Conservation (phyloP, 163 green algal species). For the Coccomyxa subellipsoidea region DNA sequence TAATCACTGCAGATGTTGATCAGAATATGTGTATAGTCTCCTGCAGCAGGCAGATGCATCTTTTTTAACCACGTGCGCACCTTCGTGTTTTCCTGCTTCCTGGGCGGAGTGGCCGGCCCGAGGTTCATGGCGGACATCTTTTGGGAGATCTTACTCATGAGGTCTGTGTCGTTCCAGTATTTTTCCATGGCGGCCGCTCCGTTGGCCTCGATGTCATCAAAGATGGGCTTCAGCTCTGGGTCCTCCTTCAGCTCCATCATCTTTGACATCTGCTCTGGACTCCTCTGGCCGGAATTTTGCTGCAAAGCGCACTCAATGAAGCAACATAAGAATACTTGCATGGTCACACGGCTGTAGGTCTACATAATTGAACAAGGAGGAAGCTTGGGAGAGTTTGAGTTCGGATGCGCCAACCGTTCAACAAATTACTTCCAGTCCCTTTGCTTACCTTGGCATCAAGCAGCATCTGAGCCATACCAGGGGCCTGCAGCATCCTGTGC, state of each 20-base stretch:
- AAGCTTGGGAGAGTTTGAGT: too few species aligned
- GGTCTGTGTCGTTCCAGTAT: slow-evolving; percentile 68
- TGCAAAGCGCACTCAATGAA: not conserved
- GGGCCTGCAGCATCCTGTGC: slow-evolving; percentile 28
- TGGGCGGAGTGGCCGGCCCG: slow-evolving; percentile 10
- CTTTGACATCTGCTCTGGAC: slow-evolving; percentile 10
- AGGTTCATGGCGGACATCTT: slow-evolving; percentile 42
- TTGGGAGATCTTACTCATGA: slow-evolving; percentile 71
- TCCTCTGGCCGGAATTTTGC: not conserved
- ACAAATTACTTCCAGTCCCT: too few species aligned
- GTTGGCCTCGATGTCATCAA: slow-evolving; percentile 72
- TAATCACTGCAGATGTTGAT: too few species aligned
- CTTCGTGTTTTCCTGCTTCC: not conserved
- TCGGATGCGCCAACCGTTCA: too few species aligned
- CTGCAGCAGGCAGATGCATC: too few species aligned
- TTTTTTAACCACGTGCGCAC: too few species aligned
- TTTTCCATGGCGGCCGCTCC: slow-evolving; percentile 64
- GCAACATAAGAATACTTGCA: not conserved
- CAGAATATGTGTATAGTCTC: too few species aligned
- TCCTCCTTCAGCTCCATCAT: slow-evolving; percentile 62
- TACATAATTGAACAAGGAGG: too few species aligned
- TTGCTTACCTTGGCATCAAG: not conserved
- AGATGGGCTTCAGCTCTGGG: slow-evolving; percentile 78
- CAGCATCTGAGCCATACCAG: slow-evolving; percentile 30
- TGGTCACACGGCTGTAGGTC: too few species aligned